phyloP scores from a whole-genome alignment of 305 asterid genomes.

The Coffea humblotiana region DNA sequence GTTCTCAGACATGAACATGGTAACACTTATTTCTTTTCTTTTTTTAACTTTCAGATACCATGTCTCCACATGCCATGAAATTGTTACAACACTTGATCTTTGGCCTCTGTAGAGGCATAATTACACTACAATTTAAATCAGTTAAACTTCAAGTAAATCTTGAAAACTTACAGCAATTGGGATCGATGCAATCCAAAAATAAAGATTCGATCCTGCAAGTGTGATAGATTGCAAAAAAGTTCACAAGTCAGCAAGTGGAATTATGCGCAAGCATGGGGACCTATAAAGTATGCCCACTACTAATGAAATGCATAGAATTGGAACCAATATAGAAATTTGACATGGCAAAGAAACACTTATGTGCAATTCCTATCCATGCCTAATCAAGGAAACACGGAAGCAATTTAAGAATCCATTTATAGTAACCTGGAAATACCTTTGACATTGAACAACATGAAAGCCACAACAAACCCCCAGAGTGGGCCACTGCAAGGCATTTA shows the following conservation, averaged over 20 bases:
- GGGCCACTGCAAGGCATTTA: conserved; percentile 64
- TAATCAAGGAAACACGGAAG: neutral
- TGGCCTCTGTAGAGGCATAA: neutral
- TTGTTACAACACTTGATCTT: neutral
- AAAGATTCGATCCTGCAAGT: conserved; percentile 91
- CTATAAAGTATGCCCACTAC: neutral
- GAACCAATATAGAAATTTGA: neutral
- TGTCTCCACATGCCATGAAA: neutral
- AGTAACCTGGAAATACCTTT: conserved; percentile 50
- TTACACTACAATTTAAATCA: neutral
- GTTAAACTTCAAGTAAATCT: neutral
- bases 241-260: neutral
- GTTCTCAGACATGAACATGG: neutral
- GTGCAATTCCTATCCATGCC: neutral
- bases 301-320: too few species aligned
- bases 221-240: neutral
- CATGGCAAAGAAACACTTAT: neutral
- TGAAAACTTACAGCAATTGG: conserved; percentile 69
- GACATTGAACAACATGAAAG: conserved; percentile 86
- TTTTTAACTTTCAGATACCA: neutral
- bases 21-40: neutral
- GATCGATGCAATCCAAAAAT: conserved; percentile 94
- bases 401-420: conserved; percentile 5
- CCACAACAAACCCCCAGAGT: conserved; percentile 97
- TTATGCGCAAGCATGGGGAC: neutral